phyloP scores from a whole-genome alignment of 768 basidiomycete genomes.

The Collybia sordida region DNA sequence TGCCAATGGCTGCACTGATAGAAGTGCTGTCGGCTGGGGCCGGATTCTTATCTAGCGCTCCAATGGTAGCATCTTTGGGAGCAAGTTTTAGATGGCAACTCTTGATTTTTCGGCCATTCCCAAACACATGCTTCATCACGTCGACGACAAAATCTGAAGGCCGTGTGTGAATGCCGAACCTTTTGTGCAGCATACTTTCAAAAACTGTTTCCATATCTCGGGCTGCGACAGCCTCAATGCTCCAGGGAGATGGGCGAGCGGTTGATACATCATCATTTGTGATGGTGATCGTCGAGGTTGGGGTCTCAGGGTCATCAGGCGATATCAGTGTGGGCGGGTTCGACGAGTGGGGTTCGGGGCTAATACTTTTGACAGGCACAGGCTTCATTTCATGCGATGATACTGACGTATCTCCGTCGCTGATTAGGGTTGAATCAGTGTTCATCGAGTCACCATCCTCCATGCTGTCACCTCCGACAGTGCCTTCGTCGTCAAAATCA shows the following conservation, averaged over 20 bases:
- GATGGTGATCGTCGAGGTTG: conserved; percentile 8
- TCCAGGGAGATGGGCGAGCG: conserved; percentile 35
- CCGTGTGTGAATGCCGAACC: conserved; percentile 50
- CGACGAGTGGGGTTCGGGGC: background rate
- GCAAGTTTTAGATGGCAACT: conserved; percentile 60
- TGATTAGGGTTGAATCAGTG: conserved; percentile 18
- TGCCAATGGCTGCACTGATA: conserved; percentile 1
- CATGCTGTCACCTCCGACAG: conserved; percentile 13
- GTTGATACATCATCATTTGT: background rate
- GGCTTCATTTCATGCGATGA: conserved; percentile 9
- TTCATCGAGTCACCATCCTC: conserved; percentile 25
- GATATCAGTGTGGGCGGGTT: background rate
- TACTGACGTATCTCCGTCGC: conserved; percentile 14
- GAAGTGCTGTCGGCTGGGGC: background rate
- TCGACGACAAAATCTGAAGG: conserved; percentile 51
- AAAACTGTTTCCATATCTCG: conserved; percentile 57
- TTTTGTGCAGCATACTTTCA: conserved; percentile 52
- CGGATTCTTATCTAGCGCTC: background rate
- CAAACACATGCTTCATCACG: conserved; percentile 50
- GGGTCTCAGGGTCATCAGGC: conserved; percentile 3
- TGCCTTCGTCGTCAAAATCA: conserved; percentile 16
- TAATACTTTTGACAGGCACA: conserved; percentile 6
- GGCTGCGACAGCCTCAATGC: conserved; percentile 34
- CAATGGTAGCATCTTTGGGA: conserved; percentile 27
- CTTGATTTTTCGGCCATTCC: conserved; percentile 42